Evolutionary conservation across 805 yeast genomes (phyloP).

Genomic region (Lipomyces mesembrius): DNA sequence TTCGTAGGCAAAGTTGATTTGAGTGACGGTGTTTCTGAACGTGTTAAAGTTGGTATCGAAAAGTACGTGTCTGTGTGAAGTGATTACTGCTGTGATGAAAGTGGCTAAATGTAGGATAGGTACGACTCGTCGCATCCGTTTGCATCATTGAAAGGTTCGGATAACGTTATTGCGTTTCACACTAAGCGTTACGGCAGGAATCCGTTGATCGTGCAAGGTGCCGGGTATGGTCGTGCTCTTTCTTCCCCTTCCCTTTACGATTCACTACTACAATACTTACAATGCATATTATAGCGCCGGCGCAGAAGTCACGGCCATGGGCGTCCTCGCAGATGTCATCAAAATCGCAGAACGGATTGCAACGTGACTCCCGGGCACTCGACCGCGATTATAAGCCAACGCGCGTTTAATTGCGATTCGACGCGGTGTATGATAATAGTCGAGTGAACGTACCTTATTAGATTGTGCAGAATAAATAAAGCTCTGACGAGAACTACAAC

Average conservation of each 20-base stretch:
- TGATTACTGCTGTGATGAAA: neutral
- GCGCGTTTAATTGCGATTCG: neutral
- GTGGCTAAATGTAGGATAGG: constrained; percentile 41
- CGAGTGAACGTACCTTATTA: neutral
- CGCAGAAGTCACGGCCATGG: constrained; percentile 76
- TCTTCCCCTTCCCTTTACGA: neutral
- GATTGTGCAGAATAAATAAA: neutral
- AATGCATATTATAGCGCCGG: constrained; percentile 56
- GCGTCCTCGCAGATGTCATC: constrained; percentile 91
- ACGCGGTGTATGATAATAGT: neutral
- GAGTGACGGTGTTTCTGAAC: constrained; percentile 44
- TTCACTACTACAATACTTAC: constrained; percentile 44
- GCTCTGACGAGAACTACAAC: neutral
- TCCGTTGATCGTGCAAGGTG: constrained; percentile 96
- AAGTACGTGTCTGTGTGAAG: constrained; percentile 40
- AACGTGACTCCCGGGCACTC: constrained; percentile 21
- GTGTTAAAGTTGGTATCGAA: constrained; percentile 84
- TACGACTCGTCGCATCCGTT: constrained; percentile 91
- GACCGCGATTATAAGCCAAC: neutral
- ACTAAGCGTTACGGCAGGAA: constrained; percentile 84
- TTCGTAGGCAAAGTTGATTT: constrained; percentile 91
- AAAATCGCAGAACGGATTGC: constrained; percentile 84
- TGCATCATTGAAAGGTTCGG: constrained; percentile 94
- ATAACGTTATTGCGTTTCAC: constrained; percentile 89
- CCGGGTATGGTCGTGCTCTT: constrained; percentile 56